A percentile compares a stretch with the other conserved stretches of the same genome.
Conservation (phyloP, 2,329 filamentous ascomycete species). For the Apiospora malaysiana region DNA sequence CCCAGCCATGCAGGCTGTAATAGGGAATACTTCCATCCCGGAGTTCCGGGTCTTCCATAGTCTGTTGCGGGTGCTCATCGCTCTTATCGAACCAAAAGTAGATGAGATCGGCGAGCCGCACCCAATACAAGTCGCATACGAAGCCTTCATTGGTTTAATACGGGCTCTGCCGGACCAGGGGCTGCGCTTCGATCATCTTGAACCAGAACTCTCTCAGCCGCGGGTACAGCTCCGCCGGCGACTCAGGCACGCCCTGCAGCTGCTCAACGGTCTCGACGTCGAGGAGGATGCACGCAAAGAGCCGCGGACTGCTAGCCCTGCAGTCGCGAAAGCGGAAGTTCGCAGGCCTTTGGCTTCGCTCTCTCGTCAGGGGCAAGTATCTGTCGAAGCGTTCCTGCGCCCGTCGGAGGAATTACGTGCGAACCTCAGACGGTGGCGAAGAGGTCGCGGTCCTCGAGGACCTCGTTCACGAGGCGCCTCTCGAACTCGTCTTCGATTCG, state of each 20-base stretch:
- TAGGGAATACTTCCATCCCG: not conserved
- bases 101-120: not conserved
- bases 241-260: not conserved
- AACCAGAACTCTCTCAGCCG: not conserved
- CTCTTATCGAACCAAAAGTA: not conserved
- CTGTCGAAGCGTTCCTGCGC: not conserved
- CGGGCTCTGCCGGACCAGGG: not conserved
- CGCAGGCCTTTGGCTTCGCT: not conserved
- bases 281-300: conserved; percentile 8
- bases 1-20: not conserved
- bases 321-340: not conserved
- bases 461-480: not conserved
- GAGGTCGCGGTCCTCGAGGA: not conserved
- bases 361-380: not conserved
- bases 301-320: not conserved
- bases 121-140: not conserved
- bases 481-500: not conserved
- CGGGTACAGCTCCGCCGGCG: not conserved
- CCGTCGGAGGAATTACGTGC: not conserved
- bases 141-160: not conserved
- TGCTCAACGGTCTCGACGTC: conserved; percentile 11
- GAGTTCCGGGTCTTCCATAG: not conserved
- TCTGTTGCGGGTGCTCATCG: not conserved
- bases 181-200: conserved; percentile 3
- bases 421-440: not conserved